Evolutionary conservation across 2,329 filamentous ascomycete species (phyloP), one percentile per base, ranked within the genome.

Genomic region (Whalleya microplaca): DNA sequence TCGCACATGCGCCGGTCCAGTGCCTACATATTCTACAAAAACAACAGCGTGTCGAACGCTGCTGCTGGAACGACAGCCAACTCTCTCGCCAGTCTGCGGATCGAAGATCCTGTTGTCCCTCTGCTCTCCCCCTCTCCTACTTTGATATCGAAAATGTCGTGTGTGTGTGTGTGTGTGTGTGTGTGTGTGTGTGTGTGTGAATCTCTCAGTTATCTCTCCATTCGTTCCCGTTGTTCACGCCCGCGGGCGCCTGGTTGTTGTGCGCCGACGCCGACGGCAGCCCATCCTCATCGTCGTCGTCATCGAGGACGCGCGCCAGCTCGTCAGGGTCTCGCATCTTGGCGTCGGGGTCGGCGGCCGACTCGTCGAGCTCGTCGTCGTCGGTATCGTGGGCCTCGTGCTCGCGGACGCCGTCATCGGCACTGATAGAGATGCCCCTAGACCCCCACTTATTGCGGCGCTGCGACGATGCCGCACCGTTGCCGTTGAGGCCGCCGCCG

Each of bases 291-390:
- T 82, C 80, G 3, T 83, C 80, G 16, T 86, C 84, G 29, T 84
- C 81, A 21, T 84, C 80, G 42, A 88, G 72, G 9, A 80, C 84
- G 55, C 76, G 78, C 1, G 85, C 85, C 53, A 88, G 75, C 71
- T 88, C 86, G 68, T 88, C 85, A 0, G 85, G 85, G 59, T 88
- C 85, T 62, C 80, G 78, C 84, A 88, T 87, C 75, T 80, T 85
- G 40, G 85, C 85, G 66, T 88, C 85, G 0, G 84, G 82, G 64
- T 87, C 85, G 5, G 82, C 74, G 27, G 71, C 72, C 2, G 73
- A 77, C 20, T 75, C 75, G 29, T 56, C 63, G 21, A 82, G 70
- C 51, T 78, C 75, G 45, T 78, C 74, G 50, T 80, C 77, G 18
- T 74, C 72, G 9, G 65, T 68, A 16, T 69, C 61, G 21, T 69